Evolutionary conservation across 352 stramenopile species (phyloP).

Genomic region (Aphanomyces invadans): DNA sequence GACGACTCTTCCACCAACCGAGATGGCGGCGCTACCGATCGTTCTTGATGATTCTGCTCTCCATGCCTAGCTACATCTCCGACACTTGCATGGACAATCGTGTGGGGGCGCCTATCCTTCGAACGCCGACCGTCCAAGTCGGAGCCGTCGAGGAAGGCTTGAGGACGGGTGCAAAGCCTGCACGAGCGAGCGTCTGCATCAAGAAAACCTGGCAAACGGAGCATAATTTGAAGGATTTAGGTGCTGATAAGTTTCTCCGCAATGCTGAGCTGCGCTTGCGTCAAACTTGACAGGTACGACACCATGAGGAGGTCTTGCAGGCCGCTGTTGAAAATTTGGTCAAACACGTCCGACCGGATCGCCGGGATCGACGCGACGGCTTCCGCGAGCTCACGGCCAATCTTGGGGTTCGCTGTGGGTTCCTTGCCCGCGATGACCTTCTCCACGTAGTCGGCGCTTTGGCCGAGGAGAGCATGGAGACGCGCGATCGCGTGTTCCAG

Average conservation of each 20-base stretch:
- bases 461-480: conserved; percentile 89
- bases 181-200: too few relatives aligned
- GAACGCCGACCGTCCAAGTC: too few relatives aligned
- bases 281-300: conserved; percentile 96
- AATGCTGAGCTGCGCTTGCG: conserved; percentile 95
- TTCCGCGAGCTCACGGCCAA: conserved; percentile 92
- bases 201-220: conserved; percentile 1
- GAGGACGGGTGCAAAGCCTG: too few relatives aligned
- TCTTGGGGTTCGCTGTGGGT: conserved; percentile 64
- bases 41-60: too few relatives aligned
- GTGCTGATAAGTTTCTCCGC: conserved; percentile 95
- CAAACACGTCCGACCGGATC: conserved; percentile 91
- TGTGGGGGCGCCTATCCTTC: too few relatives aligned
- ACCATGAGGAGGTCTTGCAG: conserved; percentile 98
- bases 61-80: too few relatives aligned
- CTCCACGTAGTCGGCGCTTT: conserved; percentile 82
- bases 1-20: too few relatives aligned
- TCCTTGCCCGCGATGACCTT: conserved; percentile 85
- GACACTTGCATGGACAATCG: too few relatives aligned
- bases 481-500: conserved; percentile 78
- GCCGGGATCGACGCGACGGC: conserved; percentile 90
- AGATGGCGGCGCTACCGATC: too few relatives aligned
- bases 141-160: too few relatives aligned
- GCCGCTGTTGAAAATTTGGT: conserved; percentile 94
- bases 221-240: conserved; percentile 38